These are phyloP conservation scores for Candida schatavii DNA, from an alignment of 805 yeast species.

Conservation along the genomic window DNA sequence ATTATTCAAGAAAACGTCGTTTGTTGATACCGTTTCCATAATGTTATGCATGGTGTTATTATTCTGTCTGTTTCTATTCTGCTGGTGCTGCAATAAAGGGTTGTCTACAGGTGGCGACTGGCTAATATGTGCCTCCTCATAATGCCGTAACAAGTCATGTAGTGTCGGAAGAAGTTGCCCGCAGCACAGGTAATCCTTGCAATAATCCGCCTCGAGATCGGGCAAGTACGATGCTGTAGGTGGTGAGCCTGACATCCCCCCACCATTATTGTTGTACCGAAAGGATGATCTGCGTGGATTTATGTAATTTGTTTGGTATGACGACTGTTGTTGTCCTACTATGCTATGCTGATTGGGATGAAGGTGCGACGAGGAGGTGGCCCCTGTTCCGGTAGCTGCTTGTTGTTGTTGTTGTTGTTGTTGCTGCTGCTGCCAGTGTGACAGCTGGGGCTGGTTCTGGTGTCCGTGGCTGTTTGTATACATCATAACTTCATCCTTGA, in stretches of 20 bases:
- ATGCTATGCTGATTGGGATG: conserved; percentile 14
- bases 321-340: conserved; percentile 10
- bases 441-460: background rate
- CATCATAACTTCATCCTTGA: conserved; percentile 87
- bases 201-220: conserved; percentile 90
- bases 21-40: conserved; percentile 88
- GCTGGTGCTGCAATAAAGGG: conserved; percentile 25
- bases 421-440: background rate
- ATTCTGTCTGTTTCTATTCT: conserved; percentile 23
- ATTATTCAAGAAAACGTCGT: conserved; percentile 76
- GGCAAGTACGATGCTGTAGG: conserved; percentile 84
- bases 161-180: conserved; percentile 89
- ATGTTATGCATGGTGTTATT: conserved; percentile 51
- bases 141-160: conserved; percentile 90
- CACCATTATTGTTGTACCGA: conserved; percentile 16
- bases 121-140: conserved; percentile 91
- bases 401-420: conserved; percentile 8
- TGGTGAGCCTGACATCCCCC: conserved; percentile 49
- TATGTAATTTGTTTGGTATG: conserved; percentile 5
- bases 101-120: conserved; percentile 47
- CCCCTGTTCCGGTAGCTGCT: conserved; percentile 12
- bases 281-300: conserved; percentile 9
- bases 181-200: conserved; percentile 95
- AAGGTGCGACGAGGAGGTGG: conserved; percentile 18
- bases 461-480: conserved; percentile 16